A percentile compares a stretch with the other conserved stretches of the same genome.
Evolutionary conservation across 1,139 yeast species (phyloP).

Genomic region (Diutina ranongensis): DNA sequence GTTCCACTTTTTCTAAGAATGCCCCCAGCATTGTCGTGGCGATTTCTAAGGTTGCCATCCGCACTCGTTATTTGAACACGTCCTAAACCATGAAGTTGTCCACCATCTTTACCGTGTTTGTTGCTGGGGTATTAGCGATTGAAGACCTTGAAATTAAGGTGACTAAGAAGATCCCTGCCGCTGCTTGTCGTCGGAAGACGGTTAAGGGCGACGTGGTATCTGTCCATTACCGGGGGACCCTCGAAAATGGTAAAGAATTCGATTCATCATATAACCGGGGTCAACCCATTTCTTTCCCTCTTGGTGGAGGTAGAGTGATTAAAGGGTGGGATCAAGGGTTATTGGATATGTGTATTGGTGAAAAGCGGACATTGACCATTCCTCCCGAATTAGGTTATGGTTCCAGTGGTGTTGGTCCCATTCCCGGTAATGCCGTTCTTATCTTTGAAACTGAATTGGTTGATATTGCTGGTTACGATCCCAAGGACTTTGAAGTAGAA

Average conservation of each 20-base stretch:
- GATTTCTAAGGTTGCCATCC: no score
- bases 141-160: conserved; percentile 1
- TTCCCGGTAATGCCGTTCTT: conserved; percentile 65
- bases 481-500: neutral
- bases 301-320: conserved; percentile 73
- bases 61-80: no score
- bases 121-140: neutral
- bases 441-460: conserved; percentile 7
- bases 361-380: conserved; percentile 64
- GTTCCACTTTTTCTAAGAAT: neutral
- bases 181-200: conserved; percentile 4
- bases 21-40: neutral
- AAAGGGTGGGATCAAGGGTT: conserved; percentile 86
- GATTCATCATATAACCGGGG: conserved; percentile 64
- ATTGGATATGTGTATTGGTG: conserved; percentile 73
- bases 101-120: neutral
- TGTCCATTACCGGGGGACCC: conserved; percentile 67
- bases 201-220: conserved; percentile 34
- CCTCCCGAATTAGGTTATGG: conserved; percentile 79
- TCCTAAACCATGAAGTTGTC: conserved; percentile 1
- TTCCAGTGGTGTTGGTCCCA: conserved; percentile 61
- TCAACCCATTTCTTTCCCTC: conserved; percentile 51
- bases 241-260: conserved; percentile 58
- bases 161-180: conserved; percentile 3
- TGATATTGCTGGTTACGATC: conserved; percentile 1